Conservation (phyloP, 2,329 filamentous ascomycete species). For the Myriosclerotinia curreyana region DNA sequence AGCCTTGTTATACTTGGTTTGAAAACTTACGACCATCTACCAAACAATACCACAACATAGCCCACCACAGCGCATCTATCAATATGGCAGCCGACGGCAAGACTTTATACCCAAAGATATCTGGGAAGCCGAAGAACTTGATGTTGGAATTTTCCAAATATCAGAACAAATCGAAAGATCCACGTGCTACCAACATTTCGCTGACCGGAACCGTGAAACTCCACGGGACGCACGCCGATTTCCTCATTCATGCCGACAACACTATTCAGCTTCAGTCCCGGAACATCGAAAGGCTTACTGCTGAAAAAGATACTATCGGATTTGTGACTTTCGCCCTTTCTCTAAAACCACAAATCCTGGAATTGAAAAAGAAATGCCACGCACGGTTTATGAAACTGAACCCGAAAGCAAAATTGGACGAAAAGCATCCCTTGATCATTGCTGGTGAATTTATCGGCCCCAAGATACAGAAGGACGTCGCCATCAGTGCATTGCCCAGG, state of each 20-base stretch:
- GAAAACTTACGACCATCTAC: background rate
- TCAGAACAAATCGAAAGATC: background rate
- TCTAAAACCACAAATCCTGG: slow-evolving; percentile 16
- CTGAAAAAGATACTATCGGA: slow-evolving; percentile 1
- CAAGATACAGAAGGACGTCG: slow-evolving; percentile 28
- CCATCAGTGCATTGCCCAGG: slow-evolving; percentile 21
- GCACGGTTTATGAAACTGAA: slow-evolving; percentile 25
- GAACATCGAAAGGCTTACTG: slow-evolving; percentile 19
- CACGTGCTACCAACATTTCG: slow-evolving; percentile 4
- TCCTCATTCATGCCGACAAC: slow-evolving; percentile 27
- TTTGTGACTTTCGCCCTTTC: background rate
- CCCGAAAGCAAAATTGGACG: slow-evolving; percentile 7
- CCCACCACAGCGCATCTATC: background rate
- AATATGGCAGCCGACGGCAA: background rate
- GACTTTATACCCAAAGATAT: slow-evolving; percentile 5
- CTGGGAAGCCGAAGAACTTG: slow-evolving; percentile 8
- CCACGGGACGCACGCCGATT: slow-evolving; percentile 32
- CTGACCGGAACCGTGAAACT: slow-evolving; percentile 33
- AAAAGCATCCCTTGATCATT: slow-evolving; percentile 29
- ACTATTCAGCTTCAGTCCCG: slow-evolving; percentile 28
- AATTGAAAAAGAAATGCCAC: slow-evolving; percentile 19
- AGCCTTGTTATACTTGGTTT: background rate
- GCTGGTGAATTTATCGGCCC: slow-evolving; percentile 34
- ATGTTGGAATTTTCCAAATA: slow-evolving; percentile 6
- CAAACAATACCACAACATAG: background rate